Evolutionary conservation across 257 asterid species (phyloP).

Genomic region (Sherardia arvensis): DNA sequence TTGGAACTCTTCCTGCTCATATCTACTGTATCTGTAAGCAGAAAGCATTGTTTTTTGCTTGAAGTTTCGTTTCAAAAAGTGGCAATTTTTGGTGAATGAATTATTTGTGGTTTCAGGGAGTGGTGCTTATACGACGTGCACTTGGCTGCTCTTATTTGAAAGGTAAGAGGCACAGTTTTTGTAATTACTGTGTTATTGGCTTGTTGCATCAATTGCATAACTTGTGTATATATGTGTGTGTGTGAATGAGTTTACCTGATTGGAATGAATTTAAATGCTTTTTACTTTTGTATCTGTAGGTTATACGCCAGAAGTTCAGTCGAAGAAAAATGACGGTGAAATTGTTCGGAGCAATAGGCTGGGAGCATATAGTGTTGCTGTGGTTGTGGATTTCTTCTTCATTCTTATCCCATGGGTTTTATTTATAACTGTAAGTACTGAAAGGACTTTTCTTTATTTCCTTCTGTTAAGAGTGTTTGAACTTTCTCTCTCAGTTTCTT

Average conservation of each 20-base stretch:
- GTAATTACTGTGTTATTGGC: not conserved
- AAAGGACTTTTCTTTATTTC: not conserved
- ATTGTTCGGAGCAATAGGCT: slow-evolving; percentile 28
- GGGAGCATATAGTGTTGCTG: slow-evolving; percentile 24
- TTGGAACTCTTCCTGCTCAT: slow-evolving; percentile 45
- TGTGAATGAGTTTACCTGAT: not conserved
- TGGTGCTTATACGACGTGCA: slow-evolving; percentile 46
- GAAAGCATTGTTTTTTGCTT: not conserved
- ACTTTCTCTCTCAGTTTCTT: not conserved
- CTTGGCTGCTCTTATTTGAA: slow-evolving; percentile 24
- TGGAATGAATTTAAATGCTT: not conserved
- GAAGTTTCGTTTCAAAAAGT: not conserved
- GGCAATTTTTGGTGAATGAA: not conserved
- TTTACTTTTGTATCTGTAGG: slow-evolving; percentile 23
- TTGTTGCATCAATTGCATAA: not conserved
- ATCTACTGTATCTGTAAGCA: slow-evolving; percentile 37
- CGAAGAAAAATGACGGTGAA: slow-evolving; percentile 48
- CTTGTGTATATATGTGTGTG: not conserved
- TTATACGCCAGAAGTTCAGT: slow-evolving; percentile 11
- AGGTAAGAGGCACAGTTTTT: slow-evolving; percentile 23
- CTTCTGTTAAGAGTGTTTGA: not conserved
- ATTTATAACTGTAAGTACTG: slow-evolving; percentile 64
- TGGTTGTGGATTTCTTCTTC: slow-evolving; percentile 48
- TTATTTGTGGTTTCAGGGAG: slow-evolving; percentile 27
- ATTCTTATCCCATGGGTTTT: slow-evolving; percentile 46